phyloP scores from a whole-genome alignment of 164 flowering plant genomes.

The Paratinospora sagittata region DNA sequence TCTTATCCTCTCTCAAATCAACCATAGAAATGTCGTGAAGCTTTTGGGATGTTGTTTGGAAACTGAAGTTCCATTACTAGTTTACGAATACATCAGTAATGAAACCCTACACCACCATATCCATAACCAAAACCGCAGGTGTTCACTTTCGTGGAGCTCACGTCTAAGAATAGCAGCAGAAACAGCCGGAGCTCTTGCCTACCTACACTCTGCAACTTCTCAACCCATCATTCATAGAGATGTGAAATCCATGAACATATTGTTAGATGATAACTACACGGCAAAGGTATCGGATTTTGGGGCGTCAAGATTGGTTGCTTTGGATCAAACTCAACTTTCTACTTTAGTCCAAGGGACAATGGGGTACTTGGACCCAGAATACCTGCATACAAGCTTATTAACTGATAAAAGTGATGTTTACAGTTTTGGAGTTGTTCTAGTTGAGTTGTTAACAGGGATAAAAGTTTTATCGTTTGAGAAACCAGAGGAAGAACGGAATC shows the following conservation, averaged over 20 bases:
- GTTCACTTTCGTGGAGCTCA: neutral
- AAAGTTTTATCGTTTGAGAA: neutral
- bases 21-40: slow-evolving; percentile 9
- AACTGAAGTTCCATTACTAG: slow-evolving; percentile 9
- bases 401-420: neutral
- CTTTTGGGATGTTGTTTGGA: slow-evolving; percentile 9
- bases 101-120: slow-evolving; percentile 7
- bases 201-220: neutral
- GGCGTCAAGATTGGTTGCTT: neutral
- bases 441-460: neutral
- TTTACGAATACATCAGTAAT: slow-evolving; percentile 1
- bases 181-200: neutral
- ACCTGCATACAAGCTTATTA: neutral
- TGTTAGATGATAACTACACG: neutral
- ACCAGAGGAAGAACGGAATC: neutral
- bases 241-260: neutral
- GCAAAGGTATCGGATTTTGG: slow-evolving; percentile 5
- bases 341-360: neutral
- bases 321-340: neutral
- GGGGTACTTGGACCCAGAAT: slow-evolving; percentile 1
- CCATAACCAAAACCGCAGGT: neutral
- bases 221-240: slow-evolving; percentile 7
- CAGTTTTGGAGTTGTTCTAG: slow-evolving; percentile 7
- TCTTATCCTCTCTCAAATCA: slow-evolving; percentile 1
- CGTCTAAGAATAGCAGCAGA: neutral